These are phyloP conservation scores for Linnemannia schmuckeri DNA, from an alignment of 192 early-diverging fungal species.

Conservation along the genomic window DNA sequence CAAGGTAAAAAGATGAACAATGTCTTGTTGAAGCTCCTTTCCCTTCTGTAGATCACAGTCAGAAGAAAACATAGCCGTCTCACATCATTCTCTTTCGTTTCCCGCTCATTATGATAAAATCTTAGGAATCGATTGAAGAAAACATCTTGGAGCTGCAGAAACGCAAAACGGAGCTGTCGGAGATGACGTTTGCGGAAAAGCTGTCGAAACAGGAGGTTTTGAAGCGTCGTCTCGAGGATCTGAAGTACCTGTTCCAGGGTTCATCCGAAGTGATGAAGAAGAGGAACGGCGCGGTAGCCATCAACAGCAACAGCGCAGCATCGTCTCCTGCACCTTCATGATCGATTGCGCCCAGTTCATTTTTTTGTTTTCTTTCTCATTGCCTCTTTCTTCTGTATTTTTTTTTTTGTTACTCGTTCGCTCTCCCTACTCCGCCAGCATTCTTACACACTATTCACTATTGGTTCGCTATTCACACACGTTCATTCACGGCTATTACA, in stretches of 20 bases:
- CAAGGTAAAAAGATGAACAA: constrained; percentile 38
- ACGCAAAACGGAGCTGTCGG: constrained; percentile 59
- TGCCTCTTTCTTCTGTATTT: background rate
- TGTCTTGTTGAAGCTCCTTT: background rate
- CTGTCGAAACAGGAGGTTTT: constrained; percentile 57
- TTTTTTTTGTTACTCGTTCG: background rate
- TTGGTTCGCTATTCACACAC: background rate
- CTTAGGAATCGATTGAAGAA: constrained; percentile 66
- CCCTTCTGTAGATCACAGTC: background rate
- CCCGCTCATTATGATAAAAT: background rate
- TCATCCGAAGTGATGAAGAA: constrained; percentile 52
- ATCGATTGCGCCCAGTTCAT: background rate
- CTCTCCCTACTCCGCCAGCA: background rate
- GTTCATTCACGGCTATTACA: background rate
- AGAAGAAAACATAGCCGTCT: background rate
- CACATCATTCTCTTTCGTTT: background rate
- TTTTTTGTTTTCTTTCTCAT: background rate
- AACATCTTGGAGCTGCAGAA: constrained; percentile 67
- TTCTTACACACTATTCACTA: background rate
- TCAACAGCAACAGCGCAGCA: background rate
- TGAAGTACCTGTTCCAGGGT: constrained; percentile 55
- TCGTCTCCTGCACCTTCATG: background rate
- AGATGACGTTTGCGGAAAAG: constrained; percentile 58
- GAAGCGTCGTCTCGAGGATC: constrained; percentile 55
- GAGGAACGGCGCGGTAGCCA: background rate